Evolutionary conservation across 164 flowering plant genomes (phyloP).

Genomic region (Piper longum): DNA sequence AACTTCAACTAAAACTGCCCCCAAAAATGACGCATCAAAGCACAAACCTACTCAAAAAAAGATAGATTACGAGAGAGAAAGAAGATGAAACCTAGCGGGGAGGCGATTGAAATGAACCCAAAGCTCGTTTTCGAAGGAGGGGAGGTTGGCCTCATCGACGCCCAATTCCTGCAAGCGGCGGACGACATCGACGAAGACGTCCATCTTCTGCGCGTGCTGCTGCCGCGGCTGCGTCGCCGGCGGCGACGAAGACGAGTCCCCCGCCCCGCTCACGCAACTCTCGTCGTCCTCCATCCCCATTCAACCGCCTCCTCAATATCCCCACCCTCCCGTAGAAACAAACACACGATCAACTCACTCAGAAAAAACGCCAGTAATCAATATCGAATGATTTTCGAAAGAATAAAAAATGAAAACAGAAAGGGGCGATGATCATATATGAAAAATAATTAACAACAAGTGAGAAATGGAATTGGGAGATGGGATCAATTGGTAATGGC

Average conservation of each 20-base stretch:
- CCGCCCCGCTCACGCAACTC: slow-evolving; percentile 72
- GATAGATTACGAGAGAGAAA: too few species aligned
- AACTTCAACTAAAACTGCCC: too few species aligned
- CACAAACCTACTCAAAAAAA: not conserved
- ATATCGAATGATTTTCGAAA: too few species aligned
- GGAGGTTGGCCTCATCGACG: slow-evolving; percentile 27
- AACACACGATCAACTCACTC: too few species aligned
- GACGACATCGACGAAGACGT: slow-evolving; percentile 58
- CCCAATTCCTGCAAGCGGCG: slow-evolving; percentile 39
- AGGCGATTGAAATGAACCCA: slow-evolving; percentile 73
- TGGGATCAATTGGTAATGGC: too few species aligned
- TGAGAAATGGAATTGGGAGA: too few species aligned
- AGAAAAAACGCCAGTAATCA: too few species aligned
- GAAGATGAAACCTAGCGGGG: slow-evolving; percentile 38
- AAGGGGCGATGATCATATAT: too few species aligned
- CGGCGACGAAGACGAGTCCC: slow-evolving; percentile 31
- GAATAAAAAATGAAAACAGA: too few species aligned
- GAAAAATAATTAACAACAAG: too few species aligned
- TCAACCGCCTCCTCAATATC: not conserved
- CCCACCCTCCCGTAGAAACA: too few species aligned
- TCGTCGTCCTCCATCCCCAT: slow-evolving; percentile 66
- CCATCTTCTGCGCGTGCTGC: slow-evolving; percentile 44
- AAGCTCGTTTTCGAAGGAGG: slow-evolving; percentile 65
- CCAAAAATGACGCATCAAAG: too few species aligned
- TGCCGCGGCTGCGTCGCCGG: slow-evolving; percentile 6